Percentiles rank a stretch among this genome's conserved stretches.
phyloP scores from a whole-genome alignment of 2,329 filamentous ascomycete species.

The Ceratocystiopsis minuta region DNA sequence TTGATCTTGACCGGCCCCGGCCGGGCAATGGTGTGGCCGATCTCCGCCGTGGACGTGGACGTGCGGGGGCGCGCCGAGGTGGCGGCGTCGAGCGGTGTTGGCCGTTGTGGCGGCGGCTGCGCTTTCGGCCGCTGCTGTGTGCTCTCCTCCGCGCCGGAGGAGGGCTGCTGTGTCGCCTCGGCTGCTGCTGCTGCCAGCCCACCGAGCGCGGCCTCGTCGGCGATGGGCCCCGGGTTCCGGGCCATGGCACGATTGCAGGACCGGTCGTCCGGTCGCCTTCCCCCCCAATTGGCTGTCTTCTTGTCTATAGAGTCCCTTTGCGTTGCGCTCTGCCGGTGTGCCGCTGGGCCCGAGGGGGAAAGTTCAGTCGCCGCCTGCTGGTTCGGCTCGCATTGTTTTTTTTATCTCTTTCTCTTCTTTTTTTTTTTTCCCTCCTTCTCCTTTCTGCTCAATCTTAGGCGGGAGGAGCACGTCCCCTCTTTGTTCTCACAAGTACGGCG shows the following conservation, averaged over 20 bases:
- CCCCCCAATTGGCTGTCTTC: background rate
- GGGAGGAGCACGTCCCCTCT: no score
- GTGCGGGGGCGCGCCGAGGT: slow-evolving; percentile 16
- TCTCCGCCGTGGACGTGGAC: slow-evolving; percentile 34
- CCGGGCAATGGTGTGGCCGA: slow-evolving; percentile 41
- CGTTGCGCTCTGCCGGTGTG: background rate
- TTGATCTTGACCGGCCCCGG: slow-evolving; percentile 78
- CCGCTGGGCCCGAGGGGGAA: slow-evolving; percentile 2
- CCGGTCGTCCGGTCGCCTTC: background rate
- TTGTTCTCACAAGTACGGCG: slow-evolving; percentile 12
- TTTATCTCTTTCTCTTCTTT: background rate
- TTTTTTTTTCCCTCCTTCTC: no score
- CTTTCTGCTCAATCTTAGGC: no score
- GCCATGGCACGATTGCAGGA: background rate
- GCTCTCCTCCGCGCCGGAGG: no score
- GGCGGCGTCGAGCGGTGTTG: background rate
- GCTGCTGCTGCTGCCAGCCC: no score
- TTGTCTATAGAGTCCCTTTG: background rate
- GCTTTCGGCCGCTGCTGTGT: no score
- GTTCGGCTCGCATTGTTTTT: background rate
- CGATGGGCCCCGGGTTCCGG: no score
- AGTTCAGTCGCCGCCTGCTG: background rate
- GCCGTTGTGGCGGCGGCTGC: no score
- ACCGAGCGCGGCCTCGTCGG: no score
- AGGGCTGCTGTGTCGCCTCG: no score